Conservation (phyloP, 2,329 filamentous ascomycete species). For the Phialophora chinensis region DNA sequence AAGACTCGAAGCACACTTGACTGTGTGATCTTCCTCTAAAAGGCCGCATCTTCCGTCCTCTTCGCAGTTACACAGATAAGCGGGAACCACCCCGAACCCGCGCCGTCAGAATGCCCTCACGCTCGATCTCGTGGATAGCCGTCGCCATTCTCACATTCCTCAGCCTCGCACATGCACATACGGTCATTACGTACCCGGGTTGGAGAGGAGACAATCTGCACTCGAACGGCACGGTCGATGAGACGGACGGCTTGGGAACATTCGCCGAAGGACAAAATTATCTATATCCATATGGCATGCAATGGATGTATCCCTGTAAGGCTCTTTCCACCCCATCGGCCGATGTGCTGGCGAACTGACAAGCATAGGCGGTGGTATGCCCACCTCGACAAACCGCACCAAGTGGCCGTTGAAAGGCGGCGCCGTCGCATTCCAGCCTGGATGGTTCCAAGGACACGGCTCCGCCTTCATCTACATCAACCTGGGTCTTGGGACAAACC, state of each 20-base stretch:
- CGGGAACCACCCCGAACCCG: neutral
- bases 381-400: slow-evolving; percentile 78
- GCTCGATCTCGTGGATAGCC: slow-evolving; percentile 23
- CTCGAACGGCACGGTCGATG: slow-evolving; percentile 67
- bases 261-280: slow-evolving; percentile 53
- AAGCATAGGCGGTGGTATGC: slow-evolving; percentile 78
- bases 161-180: slow-evolving; percentile 61
- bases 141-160: slow-evolving; percentile 47
- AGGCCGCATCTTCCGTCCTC: neutral
- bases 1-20: slow-evolving; percentile 30
- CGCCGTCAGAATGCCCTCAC: slow-evolving; percentile 29
- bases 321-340: slow-evolving; percentile 33
- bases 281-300: slow-evolving; percentile 82
- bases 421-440: slow-evolving; percentile 87
- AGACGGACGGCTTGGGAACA: slow-evolving; percentile 56
- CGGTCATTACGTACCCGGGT: slow-evolving; percentile 83
- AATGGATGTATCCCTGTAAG: slow-evolving; percentile 95
- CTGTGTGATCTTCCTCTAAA: slow-evolving; percentile 26
- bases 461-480: slow-evolving; percentile 89
- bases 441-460: slow-evolving; percentile 91
- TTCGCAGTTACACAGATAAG: neutral
- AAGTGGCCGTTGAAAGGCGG: slow-evolving; percentile 89
- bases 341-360: slow-evolving; percentile 11
- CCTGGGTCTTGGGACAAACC: slow-evolving; percentile 81
- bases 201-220: slow-evolving; percentile 86